Evolutionary conservation across 1,284 basidiomycete genomes (phyloP), one percentile per base, ranked within the genome.

Genomic region (Erythrobasidium hasegawianum): DNA sequence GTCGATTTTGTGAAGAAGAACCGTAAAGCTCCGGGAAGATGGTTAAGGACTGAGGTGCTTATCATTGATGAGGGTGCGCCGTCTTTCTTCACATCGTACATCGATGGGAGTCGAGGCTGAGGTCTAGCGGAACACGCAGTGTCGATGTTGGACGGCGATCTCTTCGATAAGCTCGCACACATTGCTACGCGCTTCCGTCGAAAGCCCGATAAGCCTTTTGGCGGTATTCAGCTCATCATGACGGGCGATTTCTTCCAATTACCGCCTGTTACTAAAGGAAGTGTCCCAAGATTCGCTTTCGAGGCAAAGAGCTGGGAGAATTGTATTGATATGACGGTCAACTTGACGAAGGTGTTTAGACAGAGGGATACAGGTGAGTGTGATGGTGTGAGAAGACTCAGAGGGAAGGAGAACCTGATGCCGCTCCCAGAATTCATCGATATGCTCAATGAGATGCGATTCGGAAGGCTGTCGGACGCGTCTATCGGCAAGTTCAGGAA

Each of bases 211-310:
- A 59, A 65, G 54, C 89, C 94, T 0, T 98, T 97, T 71, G 95
- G 96, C n/a, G 95, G 94, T 0, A 94, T 68, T 81, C 45, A 94
- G 86, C 79, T 99, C 68, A 84, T 94, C 69, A 82, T 96, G 13
- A 94, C 91, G 0, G 94, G 94, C 22, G 94, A 98, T 76, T 98
- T 97, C 79, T 96, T 91, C 79, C 94, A 99, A 77, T 81, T 99
- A 5, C 96, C 96, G 1, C 95, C 96, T 0, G 92, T 99, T 5
- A 74, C 77, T 65, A 79, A 79, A 68, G 75, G 78, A 3, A 76
- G 75, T 0, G 73, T 74, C 59, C 69, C 80, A 10, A 81, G 76
- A 68, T 97, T 96, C 76, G 88, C 89, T 2, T 98, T 99, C 75
- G 92, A 99, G 74, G 90, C 92, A 5, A 79, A 84, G 33, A 82